Base-by-base conservation (phyloP, 208 protist species). In the Leishmania braziliensis region DNA sequence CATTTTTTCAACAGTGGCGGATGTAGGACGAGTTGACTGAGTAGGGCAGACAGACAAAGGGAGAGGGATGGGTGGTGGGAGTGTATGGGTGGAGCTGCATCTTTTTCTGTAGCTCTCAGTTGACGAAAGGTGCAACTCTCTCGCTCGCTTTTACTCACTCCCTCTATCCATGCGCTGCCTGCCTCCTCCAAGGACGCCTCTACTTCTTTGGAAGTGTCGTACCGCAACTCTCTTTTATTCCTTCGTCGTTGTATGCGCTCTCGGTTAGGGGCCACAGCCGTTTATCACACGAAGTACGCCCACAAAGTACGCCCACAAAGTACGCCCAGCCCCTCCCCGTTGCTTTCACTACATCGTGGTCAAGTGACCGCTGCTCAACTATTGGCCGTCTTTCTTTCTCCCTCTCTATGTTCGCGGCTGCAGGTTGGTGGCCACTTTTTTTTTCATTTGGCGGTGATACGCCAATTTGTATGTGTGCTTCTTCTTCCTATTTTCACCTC, bases 31-130 rank as follows among this genome's bases (percentile, higher is more conserved):
- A 20, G 9, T 18, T 23, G 68, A 72, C 43, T 12, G 43, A n/a
- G 33, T 53, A n/a, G 43, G 43, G 20, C 29, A n/a, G 16, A 53
- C 23, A 36, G 26, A 77, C 98, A 5, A 85, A 98, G 33, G 98
- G 16, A 90, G 98, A 80, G 56, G 33, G 54, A 80, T 43, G 26
- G 8, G 29, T 39, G 50, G 14, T 58, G n/a, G 43, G 12, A 33
- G n/a, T 43, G 50, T 6, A 36, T 43, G 14, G 16, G 50, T 20
- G 46, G 29, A 62, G 71, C 43, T 62, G 29, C 5, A 23, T 39
- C 36, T n/a, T 56, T 29, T 60, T 23, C 36, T 62, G 51, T 33
- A 62, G 16, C 48, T 75, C 29, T 9, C n/a, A 60, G 18, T 5
- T 43, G 0, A 60, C 50, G 71, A 62, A 75, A 20, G n/a, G 3